A percentile compares a stretch with the other conserved stretches of the same genome.
These are phyloP conservation scores for Chondrostereum purpureum DNA, from an alignment of 1,284 basidiomycete genomes.

Conservation along the genomic window DNA sequence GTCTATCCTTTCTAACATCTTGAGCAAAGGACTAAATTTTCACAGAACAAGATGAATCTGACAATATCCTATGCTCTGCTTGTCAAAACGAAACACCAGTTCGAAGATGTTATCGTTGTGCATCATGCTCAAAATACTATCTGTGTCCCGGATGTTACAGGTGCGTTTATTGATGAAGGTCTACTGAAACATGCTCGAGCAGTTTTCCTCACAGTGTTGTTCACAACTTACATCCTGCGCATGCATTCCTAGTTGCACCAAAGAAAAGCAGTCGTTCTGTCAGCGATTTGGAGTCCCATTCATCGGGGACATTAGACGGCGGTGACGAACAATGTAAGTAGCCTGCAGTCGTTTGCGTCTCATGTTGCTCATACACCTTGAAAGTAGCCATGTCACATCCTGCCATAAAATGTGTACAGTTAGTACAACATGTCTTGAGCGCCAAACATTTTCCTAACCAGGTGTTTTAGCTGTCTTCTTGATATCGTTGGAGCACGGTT, in stretches of 20 bases:
- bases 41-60: slow-evolving; percentile 65
- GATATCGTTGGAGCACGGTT: slow-evolving; percentile 87
- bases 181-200: not conserved
- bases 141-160: slow-evolving; percentile 79
- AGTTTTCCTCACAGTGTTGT: slow-evolving; percentile 49
- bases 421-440: slow-evolving; percentile 26
- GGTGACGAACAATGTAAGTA: slow-evolving; percentile 55
- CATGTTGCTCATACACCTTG: slow-evolving; percentile 4
- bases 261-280: slow-evolving; percentile 38
- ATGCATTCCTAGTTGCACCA: slow-evolving; percentile 75
- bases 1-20: slow-evolving; percentile 27
- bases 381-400: slow-evolving; percentile 69
- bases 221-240: slow-evolving; percentile 83
- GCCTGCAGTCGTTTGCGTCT: not conserved
- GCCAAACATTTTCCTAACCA: not conserved
- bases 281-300: slow-evolving; percentile 34
- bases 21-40: too few relatives aligned
- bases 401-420: slow-evolving; percentile 75
- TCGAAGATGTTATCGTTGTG: slow-evolving; percentile 76
- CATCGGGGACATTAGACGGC: slow-evolving; percentile 26
- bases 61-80: slow-evolving; percentile 66
- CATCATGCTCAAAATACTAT: slow-evolving; percentile 72
- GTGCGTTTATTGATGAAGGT: slow-evolving; percentile 26
- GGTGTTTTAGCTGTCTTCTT: slow-evolving; percentile 63
- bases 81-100: slow-evolving; percentile 51